Conservation (phyloP, 2,329 filamentous ascomycete species). For the Cytospora schulzeri region DNA sequence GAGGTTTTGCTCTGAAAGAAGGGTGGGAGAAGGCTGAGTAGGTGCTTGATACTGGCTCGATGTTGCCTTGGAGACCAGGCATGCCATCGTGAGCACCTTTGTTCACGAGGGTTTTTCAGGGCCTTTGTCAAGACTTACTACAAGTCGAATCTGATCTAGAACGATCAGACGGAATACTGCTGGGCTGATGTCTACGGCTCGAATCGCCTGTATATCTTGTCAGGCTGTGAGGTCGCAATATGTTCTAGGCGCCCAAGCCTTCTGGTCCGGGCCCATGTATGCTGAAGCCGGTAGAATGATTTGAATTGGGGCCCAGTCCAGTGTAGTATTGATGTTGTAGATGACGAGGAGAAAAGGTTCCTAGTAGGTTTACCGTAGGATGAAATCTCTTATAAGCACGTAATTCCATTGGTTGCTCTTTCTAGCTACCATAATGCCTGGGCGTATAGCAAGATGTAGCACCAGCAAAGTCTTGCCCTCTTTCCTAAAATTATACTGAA, state of each 20-base stretch:
- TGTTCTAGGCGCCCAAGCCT: neutral
- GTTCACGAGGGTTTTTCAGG: neutral
- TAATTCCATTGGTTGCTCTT: too few species aligned
- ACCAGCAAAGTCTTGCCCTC: too few species aligned
- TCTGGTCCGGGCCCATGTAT: neutral
- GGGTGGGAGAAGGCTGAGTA: neutral
- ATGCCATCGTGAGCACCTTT: neutral
- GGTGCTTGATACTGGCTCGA: neutral
- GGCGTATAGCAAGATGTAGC: too few species aligned
- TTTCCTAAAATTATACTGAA: too few species aligned
- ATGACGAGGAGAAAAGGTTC: too few species aligned
- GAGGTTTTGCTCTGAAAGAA: neutral
- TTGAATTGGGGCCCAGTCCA: too few species aligned
- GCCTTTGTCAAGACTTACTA: neutral
- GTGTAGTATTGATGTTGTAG: too few species aligned
- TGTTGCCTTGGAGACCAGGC: neutral
- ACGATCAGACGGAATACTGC: neutral
- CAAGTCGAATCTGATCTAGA: neutral
- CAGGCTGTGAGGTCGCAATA: neutral
- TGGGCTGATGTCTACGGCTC: neutral
- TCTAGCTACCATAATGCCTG: too few species aligned
- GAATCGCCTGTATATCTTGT: neutral
- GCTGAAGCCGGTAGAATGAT: too few species aligned
- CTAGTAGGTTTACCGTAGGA: too few species aligned
- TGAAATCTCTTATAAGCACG: too few species aligned